Percentiles rank a stretch among this genome's conserved stretches.
These are phyloP conservation scores for Streptanthus diversifolius DNA, from an alignment of 345 rosid species.

Conservation along the genomic window DNA sequence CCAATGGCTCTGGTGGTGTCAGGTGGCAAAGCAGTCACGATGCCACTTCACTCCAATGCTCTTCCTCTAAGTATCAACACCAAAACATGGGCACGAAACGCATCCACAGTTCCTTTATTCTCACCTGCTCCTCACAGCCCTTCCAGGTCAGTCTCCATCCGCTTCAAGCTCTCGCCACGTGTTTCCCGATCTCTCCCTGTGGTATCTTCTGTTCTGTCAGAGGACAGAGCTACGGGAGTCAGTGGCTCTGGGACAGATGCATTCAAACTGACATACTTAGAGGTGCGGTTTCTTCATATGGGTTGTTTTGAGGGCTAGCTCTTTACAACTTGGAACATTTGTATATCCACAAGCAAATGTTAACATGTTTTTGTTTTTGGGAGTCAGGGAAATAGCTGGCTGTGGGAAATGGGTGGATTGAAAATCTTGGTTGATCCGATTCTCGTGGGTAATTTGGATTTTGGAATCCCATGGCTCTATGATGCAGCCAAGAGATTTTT, in stretches of 20 bases:
- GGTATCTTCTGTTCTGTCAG: slow-evolving; percentile 62
- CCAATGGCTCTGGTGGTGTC: slow-evolving; percentile 26
- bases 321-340: neutral
- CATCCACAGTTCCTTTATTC: slow-evolving; percentile 22
- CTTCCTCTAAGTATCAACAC: slow-evolving; percentile 29
- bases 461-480: slow-evolving; percentile 90
- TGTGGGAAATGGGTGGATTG: slow-evolving; percentile 75
- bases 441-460: slow-evolving; percentile 85
- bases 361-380: slow-evolving; percentile 15
- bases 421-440: slow-evolving; percentile 79
- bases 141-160: slow-evolving; percentile 11
- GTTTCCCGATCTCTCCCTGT: slow-evolving; percentile 31
- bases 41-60: slow-evolving; percentile 21
- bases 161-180: slow-evolving; percentile 35
- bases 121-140: slow-evolving; percentile 27
- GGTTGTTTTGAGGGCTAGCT: neutral
- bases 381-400: slow-evolving; percentile 81
- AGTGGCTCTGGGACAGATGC: slow-evolving; percentile 44
- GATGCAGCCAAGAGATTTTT: slow-evolving; percentile 81
- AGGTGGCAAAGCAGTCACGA: slow-evolving; percentile 15
- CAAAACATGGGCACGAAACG: slow-evolving; percentile 3
- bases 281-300: slow-evolving; percentile 43
- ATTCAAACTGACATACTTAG: slow-evolving; percentile 74
- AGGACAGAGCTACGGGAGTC: slow-evolving; percentile 52
- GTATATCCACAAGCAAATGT: neutral